These are phyloP conservation scores for Apium graveolens DNA, from an alignment of 129 eudicot species.

Conservation along the genomic window DNA sequence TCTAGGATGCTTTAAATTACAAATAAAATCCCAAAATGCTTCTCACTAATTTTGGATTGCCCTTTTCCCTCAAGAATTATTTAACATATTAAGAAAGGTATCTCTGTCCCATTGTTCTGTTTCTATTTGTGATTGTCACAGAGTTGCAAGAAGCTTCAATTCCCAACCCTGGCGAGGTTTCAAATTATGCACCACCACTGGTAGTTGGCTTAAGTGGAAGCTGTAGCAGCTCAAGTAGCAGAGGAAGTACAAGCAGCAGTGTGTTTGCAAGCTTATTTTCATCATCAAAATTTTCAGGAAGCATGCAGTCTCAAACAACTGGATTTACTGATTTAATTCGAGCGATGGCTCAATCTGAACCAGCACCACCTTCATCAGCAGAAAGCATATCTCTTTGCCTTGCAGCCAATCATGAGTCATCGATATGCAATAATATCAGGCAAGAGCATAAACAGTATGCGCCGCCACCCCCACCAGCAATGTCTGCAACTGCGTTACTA, in stretches of 20 bases:
- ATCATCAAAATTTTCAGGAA: constrained; percentile 60
- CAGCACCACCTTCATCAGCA: constrained; percentile 35
- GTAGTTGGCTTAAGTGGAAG: constrained; percentile 33
- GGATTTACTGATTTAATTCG: constrained; percentile 45
- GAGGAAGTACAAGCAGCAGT: constrained; percentile 62
- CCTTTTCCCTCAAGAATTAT: background rate
- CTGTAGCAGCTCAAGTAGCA: constrained; percentile 54
- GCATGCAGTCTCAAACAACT: constrained; percentile 43
- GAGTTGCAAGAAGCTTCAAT: constrained; percentile 42
- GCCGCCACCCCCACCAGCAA: constrained; percentile 73
- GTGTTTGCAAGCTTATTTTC: constrained; percentile 87
- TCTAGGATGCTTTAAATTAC: too few relatives aligned
- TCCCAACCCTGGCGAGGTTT: constrained; percentile 22
- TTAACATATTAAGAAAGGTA: background rate
- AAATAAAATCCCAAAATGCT: too few relatives aligned
- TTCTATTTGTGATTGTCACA: constrained; percentile 14
- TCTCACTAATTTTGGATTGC: background rate
- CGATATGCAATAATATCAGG: constrained; percentile 48
- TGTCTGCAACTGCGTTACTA: constrained; percentile 94
- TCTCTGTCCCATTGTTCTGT: constrained; percentile 12
- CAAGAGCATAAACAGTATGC: constrained; percentile 72
- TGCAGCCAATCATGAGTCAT: constrained; percentile 64
- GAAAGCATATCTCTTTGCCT: constrained; percentile 76
- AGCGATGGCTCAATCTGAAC: constrained; percentile 34
- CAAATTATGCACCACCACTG: constrained; percentile 33